phyloP scores from a whole-genome alignment of 2,329 filamentous ascomycete species.

The Cryphonectria naterciae region DNA sequence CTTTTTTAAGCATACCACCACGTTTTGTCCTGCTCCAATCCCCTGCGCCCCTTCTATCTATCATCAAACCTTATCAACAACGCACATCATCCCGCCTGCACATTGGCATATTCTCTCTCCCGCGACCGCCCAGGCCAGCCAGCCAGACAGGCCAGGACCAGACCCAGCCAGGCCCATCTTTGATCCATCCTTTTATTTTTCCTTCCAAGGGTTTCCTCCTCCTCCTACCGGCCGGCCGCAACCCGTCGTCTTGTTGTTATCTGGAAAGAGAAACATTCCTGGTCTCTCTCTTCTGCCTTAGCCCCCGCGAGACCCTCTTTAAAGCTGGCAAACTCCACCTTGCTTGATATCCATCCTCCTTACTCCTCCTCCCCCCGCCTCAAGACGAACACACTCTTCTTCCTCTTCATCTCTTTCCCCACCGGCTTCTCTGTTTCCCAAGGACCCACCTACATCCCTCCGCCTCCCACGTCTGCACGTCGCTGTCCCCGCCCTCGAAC shows the following conservation, averaged over 20 bases:
- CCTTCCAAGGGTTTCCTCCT: neutral
- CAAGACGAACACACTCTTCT: neutral
- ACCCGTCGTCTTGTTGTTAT: neutral
- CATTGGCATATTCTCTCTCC: neutral
- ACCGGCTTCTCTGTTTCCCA: neutral
- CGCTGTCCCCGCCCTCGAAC: neutral
- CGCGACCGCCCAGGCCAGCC: neutral
- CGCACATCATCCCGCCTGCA: neutral
- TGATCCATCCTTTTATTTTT: neutral
- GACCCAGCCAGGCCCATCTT: neutral
- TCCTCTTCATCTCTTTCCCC: neutral
- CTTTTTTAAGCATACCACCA: neutral
- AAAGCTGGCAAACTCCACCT: neutral
- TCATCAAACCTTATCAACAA: conserved; percentile 5
- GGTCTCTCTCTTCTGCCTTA: neutral
- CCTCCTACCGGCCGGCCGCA: neutral
- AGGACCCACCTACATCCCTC: conserved; percentile 6
- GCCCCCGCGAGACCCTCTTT: neutral
- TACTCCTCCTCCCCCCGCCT: neutral
- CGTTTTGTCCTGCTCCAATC: conserved; percentile 14
- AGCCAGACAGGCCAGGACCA: neutral
- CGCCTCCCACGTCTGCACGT: conserved; percentile 11
- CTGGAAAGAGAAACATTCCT: neutral
- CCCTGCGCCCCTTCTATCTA: conserved; percentile 11
- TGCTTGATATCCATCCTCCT: neutral